Evolutionary conservation across 2,329 filamentous ascomycete genomes (phyloP), one percentile per base, ranked within the genome.

Genomic region (Orbilia ellipsospora): DNA sequence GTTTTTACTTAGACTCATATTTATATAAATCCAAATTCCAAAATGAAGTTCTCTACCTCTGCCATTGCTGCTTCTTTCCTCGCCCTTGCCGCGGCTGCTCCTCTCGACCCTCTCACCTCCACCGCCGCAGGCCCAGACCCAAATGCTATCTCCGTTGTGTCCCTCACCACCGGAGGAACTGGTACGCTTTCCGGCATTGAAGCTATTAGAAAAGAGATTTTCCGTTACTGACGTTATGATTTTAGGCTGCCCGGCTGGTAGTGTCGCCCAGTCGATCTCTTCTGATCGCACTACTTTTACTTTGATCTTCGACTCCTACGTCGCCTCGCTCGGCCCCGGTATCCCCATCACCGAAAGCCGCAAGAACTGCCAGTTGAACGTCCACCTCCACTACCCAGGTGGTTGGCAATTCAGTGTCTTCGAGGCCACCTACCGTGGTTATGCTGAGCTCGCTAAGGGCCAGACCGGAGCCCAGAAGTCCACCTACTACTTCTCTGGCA

Each of bases 361-460:
- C 80, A 85, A 85, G 82, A 86, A 87, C 81, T 87, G 85, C 82
- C 84, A 86, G 80, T 81, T 87, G 75, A 87, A 86, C 80, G 80
- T 87, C 77, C 83, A 85, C 80, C 81, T 87, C 67, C 80, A 83
- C 67, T 86, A 86, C 79, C 85, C 85, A 13, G 82, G 82, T 64
- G 85, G 85, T 61, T 87, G 85, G 82, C 84, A 86, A 81, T 87
- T 85, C 82, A 85, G 84, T 59, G 80, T 87, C 78, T 83, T 86
- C 78, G 84, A 83, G 68, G 85, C 85, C 78, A 83, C 85, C 77
- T 87, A 86, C 82, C 85, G 85, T 78, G 86, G 86, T 62, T 86
- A 86, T 77, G 84, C 84, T 60, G 78, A 81, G 73, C 82, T 87
- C 59, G 82, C 85, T 42, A 80, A 81, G 77, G 84, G 84, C 31